These are phyloP conservation scores for Dothideomycetes sp. DNA, from an alignment of 2,329 filamentous ascomycete genomes.

Conservation along the genomic window DNA sequence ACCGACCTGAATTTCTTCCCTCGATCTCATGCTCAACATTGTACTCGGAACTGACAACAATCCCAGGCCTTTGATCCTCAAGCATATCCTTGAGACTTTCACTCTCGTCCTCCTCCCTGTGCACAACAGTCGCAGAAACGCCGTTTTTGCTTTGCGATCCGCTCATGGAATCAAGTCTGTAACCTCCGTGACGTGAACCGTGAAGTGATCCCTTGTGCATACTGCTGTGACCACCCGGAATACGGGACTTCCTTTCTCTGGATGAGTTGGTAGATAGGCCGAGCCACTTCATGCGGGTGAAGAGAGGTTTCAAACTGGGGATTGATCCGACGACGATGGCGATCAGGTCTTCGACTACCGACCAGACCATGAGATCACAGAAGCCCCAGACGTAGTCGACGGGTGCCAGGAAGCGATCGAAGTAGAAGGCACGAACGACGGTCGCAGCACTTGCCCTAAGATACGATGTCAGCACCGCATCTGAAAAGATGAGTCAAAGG, in stretches of 20 bases:
- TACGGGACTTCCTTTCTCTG: background rate
- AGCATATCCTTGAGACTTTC: constrained; percentile 8
- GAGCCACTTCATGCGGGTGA: background rate
- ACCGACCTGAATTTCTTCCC: too few relatives aligned
- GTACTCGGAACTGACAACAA: constrained; percentile 5
- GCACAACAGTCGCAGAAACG: constrained; percentile 1
- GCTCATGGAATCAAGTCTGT: constrained; percentile 1
- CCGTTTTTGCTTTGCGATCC: constrained; percentile 3
- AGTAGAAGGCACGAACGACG: constrained; percentile 33
- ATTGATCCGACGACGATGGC: constrained; percentile 15
- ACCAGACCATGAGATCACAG: constrained; percentile 15
- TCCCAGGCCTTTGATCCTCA: background rate
- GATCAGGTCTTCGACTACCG: constrained; percentile 15
- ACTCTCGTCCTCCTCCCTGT: too few relatives aligned
- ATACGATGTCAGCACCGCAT: background rate
- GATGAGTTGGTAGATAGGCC: background rate
- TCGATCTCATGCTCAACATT: too few relatives aligned
- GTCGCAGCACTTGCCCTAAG: constrained; percentile 39
- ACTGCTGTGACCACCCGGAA: background rate
- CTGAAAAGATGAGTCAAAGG: background rate
- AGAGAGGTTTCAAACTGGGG: constrained; percentile 15
- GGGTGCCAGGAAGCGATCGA: constrained; percentile 25
- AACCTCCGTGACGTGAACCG: background rate
- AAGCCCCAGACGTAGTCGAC: constrained; percentile 28
- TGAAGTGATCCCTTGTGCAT: too few relatives aligned